Evolutionary conservation across 1,284 basidiomycete species (phyloP).

Genomic region (Microbotryum scabiosae): DNA sequence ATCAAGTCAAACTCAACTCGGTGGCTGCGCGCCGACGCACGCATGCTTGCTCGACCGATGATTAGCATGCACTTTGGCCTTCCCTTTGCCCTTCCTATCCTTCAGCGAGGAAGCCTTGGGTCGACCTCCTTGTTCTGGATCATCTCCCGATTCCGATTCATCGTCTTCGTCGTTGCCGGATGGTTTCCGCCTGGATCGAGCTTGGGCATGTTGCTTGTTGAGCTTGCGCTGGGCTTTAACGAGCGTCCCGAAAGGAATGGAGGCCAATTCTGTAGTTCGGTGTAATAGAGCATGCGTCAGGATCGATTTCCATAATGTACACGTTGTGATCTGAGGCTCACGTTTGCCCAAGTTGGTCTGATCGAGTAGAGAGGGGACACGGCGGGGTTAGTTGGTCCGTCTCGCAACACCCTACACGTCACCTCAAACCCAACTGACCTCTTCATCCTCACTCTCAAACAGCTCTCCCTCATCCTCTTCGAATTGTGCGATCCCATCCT

Average conservation of each 20-base stretch:
- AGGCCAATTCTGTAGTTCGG: slow-evolving; percentile 24
- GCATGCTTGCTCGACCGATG: slow-evolving; percentile 72
- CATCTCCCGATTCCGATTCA: slow-evolving; percentile 17
- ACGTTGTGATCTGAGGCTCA: too few relatives aligned
- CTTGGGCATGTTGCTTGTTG: slow-evolving; percentile 8
- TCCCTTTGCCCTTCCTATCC: slow-evolving; percentile 1
- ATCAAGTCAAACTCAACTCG: not conserved
- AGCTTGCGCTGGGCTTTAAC: slow-evolving; percentile 29
- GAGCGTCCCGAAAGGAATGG: slow-evolving; percentile 26
- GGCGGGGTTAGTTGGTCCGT: not conserved
- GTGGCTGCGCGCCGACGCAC: slow-evolving; percentile 47
- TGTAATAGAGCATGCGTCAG: not conserved
- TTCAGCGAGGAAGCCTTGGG: not conserved
- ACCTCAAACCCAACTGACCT: slow-evolving; percentile 5
- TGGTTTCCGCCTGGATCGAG: not conserved
- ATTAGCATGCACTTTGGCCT: slow-evolving; percentile 40
- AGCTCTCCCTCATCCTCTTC: slow-evolving; percentile 25
- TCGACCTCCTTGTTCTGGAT: slow-evolving; percentile 32
- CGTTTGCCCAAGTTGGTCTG: slow-evolving; percentile 12
- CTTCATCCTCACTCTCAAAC: slow-evolving; percentile 19
- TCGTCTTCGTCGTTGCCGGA: slow-evolving; percentile 6
- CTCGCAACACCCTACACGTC: too few relatives aligned
- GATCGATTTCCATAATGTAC: too few relatives aligned
- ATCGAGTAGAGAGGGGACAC: not conserved
- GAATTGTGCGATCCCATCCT: slow-evolving; percentile 17